Evolutionary conservation across 192 early-diverging fungal genomes (phyloP).

Genomic region (Podochytrium sp.): DNA sequence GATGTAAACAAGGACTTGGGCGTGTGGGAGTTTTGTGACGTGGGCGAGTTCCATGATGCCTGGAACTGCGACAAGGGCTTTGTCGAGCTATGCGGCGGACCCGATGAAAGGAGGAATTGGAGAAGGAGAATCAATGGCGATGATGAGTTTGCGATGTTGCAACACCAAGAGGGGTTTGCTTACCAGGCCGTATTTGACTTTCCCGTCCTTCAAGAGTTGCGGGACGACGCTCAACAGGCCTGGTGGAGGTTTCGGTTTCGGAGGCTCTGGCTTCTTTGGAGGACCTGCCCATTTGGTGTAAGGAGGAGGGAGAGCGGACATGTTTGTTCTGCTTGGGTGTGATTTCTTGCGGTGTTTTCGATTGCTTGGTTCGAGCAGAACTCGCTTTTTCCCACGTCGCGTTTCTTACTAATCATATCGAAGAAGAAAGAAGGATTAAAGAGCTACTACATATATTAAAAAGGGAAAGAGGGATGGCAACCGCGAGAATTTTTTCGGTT

Average conservation of each 20-base stretch:
- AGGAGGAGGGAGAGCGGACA: conserved; percentile 6
- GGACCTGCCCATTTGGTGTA: conserved; percentile 19
- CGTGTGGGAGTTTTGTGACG: conserved; percentile 8
- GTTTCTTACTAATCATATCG: too few species aligned
- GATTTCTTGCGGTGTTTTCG: too few species aligned
- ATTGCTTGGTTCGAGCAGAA: too few species aligned
- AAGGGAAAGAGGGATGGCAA: too few species aligned
- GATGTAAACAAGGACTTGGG: conserved; percentile 1
- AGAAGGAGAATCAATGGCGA: neutral
- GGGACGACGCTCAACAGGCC: conserved; percentile 12
- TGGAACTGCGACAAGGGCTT: neutral
- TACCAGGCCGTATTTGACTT: neutral
- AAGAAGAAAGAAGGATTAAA: too few species aligned
- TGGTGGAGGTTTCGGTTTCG: neutral
- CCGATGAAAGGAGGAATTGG: neutral
- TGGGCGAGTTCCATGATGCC: conserved; percentile 28
- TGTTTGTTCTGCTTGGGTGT: neutral
- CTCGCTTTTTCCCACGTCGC: too few species aligned
- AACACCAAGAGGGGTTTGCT: neutral
- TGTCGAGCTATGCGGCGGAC: conserved; percentile 1
- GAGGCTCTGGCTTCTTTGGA: conserved; percentile 3
- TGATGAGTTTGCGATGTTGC: neutral
- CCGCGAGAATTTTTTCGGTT: too few species aligned
- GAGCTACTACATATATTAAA: too few species aligned
- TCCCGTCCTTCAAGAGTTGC: neutral